phyloP scores from a whole-genome alignment of 768 basidiomycete species.

The Tephrocybe sp. region DNA sequence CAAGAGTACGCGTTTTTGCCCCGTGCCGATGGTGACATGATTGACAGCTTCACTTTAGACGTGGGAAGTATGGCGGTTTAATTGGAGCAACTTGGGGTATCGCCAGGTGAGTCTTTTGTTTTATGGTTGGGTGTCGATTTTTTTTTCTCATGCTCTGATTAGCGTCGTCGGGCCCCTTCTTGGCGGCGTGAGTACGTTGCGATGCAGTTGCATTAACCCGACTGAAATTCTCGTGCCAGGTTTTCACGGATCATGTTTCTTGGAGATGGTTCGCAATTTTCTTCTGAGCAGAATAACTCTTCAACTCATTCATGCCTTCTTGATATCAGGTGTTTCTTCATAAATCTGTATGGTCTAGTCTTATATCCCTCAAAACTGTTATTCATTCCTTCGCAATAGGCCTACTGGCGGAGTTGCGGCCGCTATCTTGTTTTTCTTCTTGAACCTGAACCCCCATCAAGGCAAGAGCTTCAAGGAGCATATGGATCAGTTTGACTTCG shows the following conservation, averaged over 20 bases:
- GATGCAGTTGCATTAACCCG: too few relatives aligned
- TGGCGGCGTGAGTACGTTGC: conserved; percentile 61
- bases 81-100: conserved; percentile 83
- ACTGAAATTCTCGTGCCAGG: too few relatives aligned
- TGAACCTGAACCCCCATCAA: conserved; percentile 77
- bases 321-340: conserved; percentile 64
- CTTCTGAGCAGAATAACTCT: background rate
- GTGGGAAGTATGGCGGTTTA: conserved; percentile 76
- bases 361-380: background rate
- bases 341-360: conserved; percentile 59
- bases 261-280: conserved; percentile 68
- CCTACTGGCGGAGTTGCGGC: conserved; percentile 74
- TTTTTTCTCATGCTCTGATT: conserved; percentile 3
- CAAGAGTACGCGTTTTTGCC: conserved; percentile 56
- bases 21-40: conserved; percentile 1
- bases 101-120: conserved; percentile 36
- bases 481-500: conserved; percentile 67
- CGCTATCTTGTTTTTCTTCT: conserved; percentile 64
- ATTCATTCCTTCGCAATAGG: conserved; percentile 32
- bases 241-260: conserved; percentile 68
- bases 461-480: conserved; percentile 59
- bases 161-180: conserved; percentile 77
- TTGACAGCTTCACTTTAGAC: conserved; percentile 35
- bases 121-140: background rate
- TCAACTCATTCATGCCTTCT: background rate